A percentile compares a stretch with the other conserved stretches of the same genome.
Conservation (phyloP, 2,329 filamentous ascomycete genomes). For the Trichoderma breve region DNA sequence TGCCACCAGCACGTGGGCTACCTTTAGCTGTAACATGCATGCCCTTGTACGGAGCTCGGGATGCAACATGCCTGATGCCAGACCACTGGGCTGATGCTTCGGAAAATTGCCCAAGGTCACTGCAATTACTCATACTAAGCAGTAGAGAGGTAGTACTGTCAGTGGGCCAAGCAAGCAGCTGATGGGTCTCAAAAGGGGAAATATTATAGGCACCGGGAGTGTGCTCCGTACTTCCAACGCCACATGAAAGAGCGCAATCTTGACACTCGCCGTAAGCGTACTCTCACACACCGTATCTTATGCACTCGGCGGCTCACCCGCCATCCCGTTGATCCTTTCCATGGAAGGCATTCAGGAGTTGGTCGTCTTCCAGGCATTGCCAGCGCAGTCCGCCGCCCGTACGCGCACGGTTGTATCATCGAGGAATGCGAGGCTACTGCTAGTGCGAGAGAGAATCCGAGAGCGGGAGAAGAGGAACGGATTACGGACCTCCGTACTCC, state of each 20-base stretch:
- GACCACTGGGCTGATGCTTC: not conserved
- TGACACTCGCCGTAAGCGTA: not conserved
- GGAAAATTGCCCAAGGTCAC: not conserved
- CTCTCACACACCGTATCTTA: not conserved
- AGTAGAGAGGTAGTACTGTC: not conserved
- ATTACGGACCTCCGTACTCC: not conserved
- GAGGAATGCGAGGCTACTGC: not conserved
- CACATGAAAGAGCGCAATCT: not conserved
- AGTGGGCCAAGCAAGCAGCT: slow-evolving; percentile 3
- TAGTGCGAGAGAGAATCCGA: not conserved
- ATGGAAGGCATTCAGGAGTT: not conserved
- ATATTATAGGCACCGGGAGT: not conserved
- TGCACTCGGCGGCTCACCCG: not conserved
- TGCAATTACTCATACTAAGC: not conserved
- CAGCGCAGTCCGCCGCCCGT: slow-evolving; percentile 5
- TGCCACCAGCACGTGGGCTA: not conserved
- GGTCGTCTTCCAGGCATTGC: not conserved
- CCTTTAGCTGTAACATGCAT: not conserved
- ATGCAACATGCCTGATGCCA: not conserved
- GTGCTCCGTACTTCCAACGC: not conserved
- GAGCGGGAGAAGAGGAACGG: not conserved
- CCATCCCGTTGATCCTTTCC: not conserved
- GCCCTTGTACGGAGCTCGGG: not conserved
- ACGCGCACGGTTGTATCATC: not conserved
- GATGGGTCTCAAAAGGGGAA: not conserved